Evolutionary conservation across 2,329 filamentous ascomycete genomes (phyloP), one percentile per base, ranked within the genome.

Genomic region (Ploettnerulaceae sp.): DNA sequence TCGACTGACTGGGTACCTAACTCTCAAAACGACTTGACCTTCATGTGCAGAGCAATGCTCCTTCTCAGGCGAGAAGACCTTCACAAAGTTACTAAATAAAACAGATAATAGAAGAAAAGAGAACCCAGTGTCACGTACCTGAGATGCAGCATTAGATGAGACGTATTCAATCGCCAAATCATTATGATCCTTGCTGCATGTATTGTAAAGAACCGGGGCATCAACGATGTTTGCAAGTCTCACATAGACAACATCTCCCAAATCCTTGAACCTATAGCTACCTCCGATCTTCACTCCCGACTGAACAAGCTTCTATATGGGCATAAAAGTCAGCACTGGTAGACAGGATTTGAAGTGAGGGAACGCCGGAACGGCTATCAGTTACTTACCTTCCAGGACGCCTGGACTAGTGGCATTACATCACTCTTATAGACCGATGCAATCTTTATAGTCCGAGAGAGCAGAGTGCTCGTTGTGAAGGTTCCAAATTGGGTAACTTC

Each of bases 21-120:
- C 72, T n/a, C 69, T 71, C 8, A 81, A 61, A 46, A 71, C 66
- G 29, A 81, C 61, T 57, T 81, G 75, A 14, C 76, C 79, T 63
- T 82, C 77, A 51, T 76, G 71, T 37, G 71, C 64, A 14, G 72
- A 38, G 26, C 12, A 25, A 17, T 14, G 7, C 3, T 28, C 15
- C 7, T 22, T 21, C 7, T 41, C 15, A 9, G 45, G 45, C 5
- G 45, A 47, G 5, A 42, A 26, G 18, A 24, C 17, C 45, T 47
- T 11, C 8, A 22, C 1, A 2, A 14, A 7, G 24, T 47, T 21
- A 47, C 22, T 12, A 28, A 28, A 1, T 22, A 11, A 9, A 36
- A 7, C 4, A 29, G 9, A 11, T 4, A 29, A 29, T 9, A n/a
- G 9, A 29, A 15, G 11, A 2, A 31, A 7, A 21, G 4, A 33